Evolutionary conservation across 1,284 basidiomycete species (phyloP), one percentile per base, ranked within the genome.

Genomic region (Microbotryomycetes sp.): DNA sequence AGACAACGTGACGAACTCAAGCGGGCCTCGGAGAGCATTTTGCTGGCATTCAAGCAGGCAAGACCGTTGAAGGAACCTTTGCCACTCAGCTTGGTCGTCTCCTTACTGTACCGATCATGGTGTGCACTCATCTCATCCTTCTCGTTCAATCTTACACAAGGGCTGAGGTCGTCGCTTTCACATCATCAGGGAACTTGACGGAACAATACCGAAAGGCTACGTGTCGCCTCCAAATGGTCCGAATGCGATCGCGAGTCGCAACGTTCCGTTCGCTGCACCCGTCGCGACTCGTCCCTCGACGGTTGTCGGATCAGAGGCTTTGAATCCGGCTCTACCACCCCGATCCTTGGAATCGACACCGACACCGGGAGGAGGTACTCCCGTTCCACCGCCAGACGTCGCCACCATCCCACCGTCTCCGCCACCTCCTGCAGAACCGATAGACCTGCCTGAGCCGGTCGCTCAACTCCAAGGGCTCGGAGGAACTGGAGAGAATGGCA

Each of bases 1-100:
- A 41, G 35, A 41, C 35, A 41, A 30, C 6, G 28, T n/a, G 45
- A 50, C 26, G 27, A 3, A 11, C 27, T 27, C 7, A 26, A 11
- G n/a, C 4, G 11, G 3, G 18, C 9, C 6, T 26, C 6, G 3
- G 45, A 64, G 59, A 50, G 59, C 53, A 66, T 68, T 23, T 57
- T 68, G 31, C 48, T 65, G 50, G 67, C 67, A 5, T 69, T 69
- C 61, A 67, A 66, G 54, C 62, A 67, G 45, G 60, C 58, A 1
- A 52, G 67, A 23, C 45, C 50, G 16, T 35, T 69, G 16, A 64
- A 62, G 28, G 62, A 69, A 30, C 47, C 65, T 11, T 21, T 69
- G 3, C 67, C 67, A 4, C 41, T 69, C 0, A 57, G 60, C 2
- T 56, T 69, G 7, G 67, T 69, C 28, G 63, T 67, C 28, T 27